Percentiles rank a stretch among this genome's conserved stretches.
These are phyloP conservation scores for Geosiphon pyriformis DNA, from an alignment of 192 early-diverging fungal species.

Conservation along the genomic window DNA sequence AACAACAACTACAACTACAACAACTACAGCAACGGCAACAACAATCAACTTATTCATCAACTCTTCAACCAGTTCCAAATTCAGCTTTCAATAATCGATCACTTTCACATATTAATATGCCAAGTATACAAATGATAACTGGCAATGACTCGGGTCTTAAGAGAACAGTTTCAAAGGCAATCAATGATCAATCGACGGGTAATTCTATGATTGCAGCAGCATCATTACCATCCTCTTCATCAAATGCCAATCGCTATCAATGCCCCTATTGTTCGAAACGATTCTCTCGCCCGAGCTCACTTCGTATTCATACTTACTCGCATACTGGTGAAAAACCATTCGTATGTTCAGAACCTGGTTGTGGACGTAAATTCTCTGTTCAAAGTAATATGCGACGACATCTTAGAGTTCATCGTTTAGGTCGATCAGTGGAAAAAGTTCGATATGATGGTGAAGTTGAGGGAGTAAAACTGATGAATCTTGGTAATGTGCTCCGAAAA, in stretches of 20 bases:
- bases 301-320: slow-evolving; percentile 62
- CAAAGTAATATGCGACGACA: slow-evolving; percentile 71
- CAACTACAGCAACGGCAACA: background rate
- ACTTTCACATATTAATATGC: background rate
- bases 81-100: slow-evolving; percentile 23
- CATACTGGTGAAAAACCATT: slow-evolving; percentile 75
- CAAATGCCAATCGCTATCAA: slow-evolving; percentile 43
- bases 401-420: slow-evolving; percentile 45
- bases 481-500: too few species aligned
- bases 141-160: background rate
- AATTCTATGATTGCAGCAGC: too few species aligned
- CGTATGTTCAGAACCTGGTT: slow-evolving; percentile 54
- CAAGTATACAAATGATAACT: background rate
- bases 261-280: slow-evolving; percentile 55
- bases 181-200: slow-evolving; percentile 26
- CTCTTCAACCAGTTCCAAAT: background rate
- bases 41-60: background rate
- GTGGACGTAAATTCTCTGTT: slow-evolving; percentile 63
- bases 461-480: slow-evolving; percentile 2
- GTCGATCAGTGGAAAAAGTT: slow-evolving; percentile 17
- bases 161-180: slow-evolving; percentile 10
- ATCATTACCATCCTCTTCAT: background rate
- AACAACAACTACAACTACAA: background rate
- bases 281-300: slow-evolving; percentile 64
- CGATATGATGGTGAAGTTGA: slow-evolving; percentile 13